A percentile compares a stretch with the other conserved stretches of the same genome.
Conservation (phyloP, 2,329 filamentous ascomycete genomes). For the Ramularia endophylla region DNA sequence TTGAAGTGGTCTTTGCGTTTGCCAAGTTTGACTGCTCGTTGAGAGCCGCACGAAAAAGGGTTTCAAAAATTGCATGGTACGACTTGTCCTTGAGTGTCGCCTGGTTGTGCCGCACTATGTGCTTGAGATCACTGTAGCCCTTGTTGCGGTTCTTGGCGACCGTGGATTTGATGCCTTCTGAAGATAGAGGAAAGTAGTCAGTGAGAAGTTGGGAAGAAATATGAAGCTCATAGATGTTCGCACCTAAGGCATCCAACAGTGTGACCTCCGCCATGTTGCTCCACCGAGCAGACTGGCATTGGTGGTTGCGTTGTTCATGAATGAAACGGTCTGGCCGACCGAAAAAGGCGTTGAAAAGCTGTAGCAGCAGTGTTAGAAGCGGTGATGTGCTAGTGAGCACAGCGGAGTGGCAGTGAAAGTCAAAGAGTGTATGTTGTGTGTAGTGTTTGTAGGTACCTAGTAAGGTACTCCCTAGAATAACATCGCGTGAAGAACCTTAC, state of each 20-base stretch:
- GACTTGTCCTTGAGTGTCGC: slow-evolving; percentile 55
- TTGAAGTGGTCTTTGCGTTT: slow-evolving; percentile 44
- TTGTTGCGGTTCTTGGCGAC: slow-evolving; percentile 43
- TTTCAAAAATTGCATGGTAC: slow-evolving; percentile 77
- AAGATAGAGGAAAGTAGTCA: slow-evolving; percentile 4
- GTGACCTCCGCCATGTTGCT: slow-evolving; percentile 6
- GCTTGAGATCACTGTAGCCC: slow-evolving; percentile 51
- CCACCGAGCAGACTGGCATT: not conserved
- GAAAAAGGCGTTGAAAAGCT: too few relatives aligned
- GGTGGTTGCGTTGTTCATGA: not conserved
- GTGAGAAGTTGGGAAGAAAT: too few relatives aligned
- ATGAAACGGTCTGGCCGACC: not conserved
- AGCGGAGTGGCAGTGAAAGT: too few relatives aligned
- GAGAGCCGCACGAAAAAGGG: slow-evolving; percentile 64
- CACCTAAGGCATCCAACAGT: slow-evolving; percentile 10
- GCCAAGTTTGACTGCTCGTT: slow-evolving; percentile 62
- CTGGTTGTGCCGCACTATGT: slow-evolving; percentile 51
- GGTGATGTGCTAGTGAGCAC: too few relatives aligned
- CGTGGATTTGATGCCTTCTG: slow-evolving; percentile 37
- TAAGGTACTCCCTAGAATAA: too few relatives aligned
- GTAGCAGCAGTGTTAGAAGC: too few relatives aligned
- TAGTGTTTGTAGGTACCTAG: too few relatives aligned
- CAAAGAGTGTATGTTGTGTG: too few relatives aligned
- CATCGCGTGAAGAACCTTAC: too few relatives aligned
- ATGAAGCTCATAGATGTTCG: too few relatives aligned